A percentile compares a stretch with the other conserved stretches of the same genome.
Conservation (phyloP, 2,329 filamentous ascomycete species). For the Gnomoniopsis smithogilvyi region DNA sequence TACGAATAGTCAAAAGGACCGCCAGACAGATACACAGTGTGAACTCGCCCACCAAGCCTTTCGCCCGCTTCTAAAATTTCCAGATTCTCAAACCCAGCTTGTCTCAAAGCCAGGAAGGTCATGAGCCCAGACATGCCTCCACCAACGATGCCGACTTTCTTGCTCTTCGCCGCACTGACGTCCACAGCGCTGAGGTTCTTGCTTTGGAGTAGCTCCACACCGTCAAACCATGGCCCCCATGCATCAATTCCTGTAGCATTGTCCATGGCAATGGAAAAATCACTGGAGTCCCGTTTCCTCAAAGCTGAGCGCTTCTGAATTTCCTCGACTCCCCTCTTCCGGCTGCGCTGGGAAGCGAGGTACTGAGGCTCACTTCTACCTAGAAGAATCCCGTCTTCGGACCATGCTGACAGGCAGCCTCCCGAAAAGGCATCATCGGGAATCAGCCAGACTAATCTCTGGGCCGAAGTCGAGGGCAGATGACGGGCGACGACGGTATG, state of each 20-base stretch:
- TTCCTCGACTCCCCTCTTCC: slow-evolving; percentile 22
- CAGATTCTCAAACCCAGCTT: slow-evolving; percentile 56
- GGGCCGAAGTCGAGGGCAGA: slow-evolving; percentile 21
- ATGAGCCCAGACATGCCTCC: slow-evolving; percentile 65
- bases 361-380: slow-evolving; percentile 34
- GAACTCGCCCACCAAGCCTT: slow-evolving; percentile 61
- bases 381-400: slow-evolving; percentile 26
- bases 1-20: slow-evolving; percentile 62
- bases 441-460: slow-evolving; percentile 31
- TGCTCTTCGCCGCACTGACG: slow-evolving; percentile 51
- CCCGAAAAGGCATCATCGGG: slow-evolving; percentile 28
- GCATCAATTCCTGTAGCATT: slow-evolving; percentile 45
- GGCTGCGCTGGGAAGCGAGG: slow-evolving; percentile 23
- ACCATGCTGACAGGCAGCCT: slow-evolving; percentile 40
- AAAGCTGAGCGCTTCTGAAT: slow-evolving; percentile 5
- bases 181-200: slow-evolving; percentile 52
- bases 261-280: slow-evolving; percentile 40
- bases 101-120: slow-evolving; percentile 49
- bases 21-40: slow-evolving; percentile 59
- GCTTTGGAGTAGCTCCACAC: slow-evolving; percentile 54
- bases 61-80: slow-evolving; percentile 59
- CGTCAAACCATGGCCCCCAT: slow-evolving; percentile 63
- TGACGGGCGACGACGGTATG: slow-evolving; percentile 26
- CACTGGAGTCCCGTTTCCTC: slow-evolving; percentile 23
- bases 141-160: slow-evolving; percentile 61